Evolutionary conservation across 129 eudicot species (phyloP).

Genomic region (Arctium lappa): DNA sequence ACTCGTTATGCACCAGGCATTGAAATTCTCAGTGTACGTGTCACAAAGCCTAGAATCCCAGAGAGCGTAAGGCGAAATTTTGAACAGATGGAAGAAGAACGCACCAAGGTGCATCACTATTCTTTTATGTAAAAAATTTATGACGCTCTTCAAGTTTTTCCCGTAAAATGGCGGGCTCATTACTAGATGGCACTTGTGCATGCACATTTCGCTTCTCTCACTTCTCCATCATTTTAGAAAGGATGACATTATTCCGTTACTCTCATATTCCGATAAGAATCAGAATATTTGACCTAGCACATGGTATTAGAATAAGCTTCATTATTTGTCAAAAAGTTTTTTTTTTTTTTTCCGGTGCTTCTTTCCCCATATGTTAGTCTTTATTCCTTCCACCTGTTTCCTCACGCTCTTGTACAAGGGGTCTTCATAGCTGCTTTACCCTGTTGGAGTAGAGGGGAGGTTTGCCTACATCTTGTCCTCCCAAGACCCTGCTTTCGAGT

Average conservation of each 20-base stretch:
- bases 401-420: too few species aligned
- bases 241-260: not conserved
- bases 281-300: not conserved
- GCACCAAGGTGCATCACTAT: constrained; percentile 70
- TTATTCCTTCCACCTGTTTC: too few species aligned
- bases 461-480: not conserved
- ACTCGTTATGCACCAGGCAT: constrained; percentile 98
- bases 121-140: not conserved
- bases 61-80: constrained; percentile 75
- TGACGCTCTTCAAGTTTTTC: not conserved
- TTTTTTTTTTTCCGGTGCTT: too few species aligned
- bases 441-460: too few species aligned
- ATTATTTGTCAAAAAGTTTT: too few species aligned
- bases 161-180: not conserved
- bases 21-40: constrained; percentile 93
- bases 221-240: constrained; percentile 5
- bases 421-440: too few species aligned
- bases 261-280: not conserved
- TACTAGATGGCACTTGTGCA: not conserved
- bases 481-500: not conserved
- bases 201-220: not conserved
- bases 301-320: too few species aligned
- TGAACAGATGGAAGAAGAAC: constrained; percentile 97
- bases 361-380: not conserved
- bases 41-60: constrained; percentile 88